A percentile compares a stretch with the other conserved stretches of the same genome.
These are phyloP conservation scores for Cordyceps farinosa DNA, from an alignment of 2,329 filamentous ascomycete species.

Conservation along the genomic window DNA sequence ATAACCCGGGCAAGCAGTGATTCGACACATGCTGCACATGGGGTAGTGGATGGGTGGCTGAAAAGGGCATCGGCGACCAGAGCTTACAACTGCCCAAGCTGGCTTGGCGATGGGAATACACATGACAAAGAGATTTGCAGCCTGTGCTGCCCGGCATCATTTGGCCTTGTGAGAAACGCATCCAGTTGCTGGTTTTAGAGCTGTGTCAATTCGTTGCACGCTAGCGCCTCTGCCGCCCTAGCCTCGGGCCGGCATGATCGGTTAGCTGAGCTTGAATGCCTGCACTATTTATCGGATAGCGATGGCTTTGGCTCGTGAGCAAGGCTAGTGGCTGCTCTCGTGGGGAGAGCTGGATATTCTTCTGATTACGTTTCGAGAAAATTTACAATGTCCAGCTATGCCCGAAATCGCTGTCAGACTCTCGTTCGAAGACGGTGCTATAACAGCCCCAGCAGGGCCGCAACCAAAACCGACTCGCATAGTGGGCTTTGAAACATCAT, in stretches of 20 bases:
- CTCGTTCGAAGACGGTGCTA: not conserved
- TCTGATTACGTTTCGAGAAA: not conserved
- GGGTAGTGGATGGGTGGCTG: not conserved
- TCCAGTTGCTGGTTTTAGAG: conserved; percentile 1
- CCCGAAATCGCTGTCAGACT: not conserved
- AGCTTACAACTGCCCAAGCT: not conserved
- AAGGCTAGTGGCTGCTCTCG: not conserved
- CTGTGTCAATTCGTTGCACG: not conserved
- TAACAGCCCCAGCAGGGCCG: not conserved
- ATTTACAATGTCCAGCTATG: not conserved
- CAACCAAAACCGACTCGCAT: not conserved
- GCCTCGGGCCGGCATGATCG: conserved; percentile 17
- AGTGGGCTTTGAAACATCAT: not conserved
- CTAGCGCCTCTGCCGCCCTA: conserved; percentile 13
- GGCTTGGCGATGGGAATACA: conserved; percentile 6
- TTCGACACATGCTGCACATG: not conserved
- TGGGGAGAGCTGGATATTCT: not conserved
- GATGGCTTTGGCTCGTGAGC: not conserved
- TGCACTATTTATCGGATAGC: not conserved
- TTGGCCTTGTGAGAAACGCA: not conserved
- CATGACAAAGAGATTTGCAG: conserved; percentile 3
- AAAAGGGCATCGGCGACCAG: not conserved
- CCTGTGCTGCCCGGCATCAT: not conserved
- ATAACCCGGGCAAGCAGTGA: not conserved
- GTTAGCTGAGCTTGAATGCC: not conserved